Evolutionary conservation across 805 yeast genomes (phyloP).

Genomic region (Nakazawaea ishiwadae): DNA sequence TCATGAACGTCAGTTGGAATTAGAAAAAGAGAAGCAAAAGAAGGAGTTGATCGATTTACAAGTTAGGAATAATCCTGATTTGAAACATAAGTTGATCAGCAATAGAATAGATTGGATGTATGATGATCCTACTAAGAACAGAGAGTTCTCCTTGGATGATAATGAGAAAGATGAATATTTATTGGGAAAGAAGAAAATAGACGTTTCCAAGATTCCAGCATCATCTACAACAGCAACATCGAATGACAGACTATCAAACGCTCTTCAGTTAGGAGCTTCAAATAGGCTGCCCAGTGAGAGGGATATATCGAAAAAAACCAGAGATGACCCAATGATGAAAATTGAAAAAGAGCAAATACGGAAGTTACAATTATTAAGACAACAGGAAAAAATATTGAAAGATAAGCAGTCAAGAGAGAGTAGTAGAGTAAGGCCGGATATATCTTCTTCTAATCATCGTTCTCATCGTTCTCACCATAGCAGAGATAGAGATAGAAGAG

Average conservation of each 20-base stretch:
- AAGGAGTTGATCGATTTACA: constrained; percentile 48
- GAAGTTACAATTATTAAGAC: constrained; percentile 14
- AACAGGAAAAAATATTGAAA: constrained; percentile 14
- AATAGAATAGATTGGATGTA: constrained; percentile 86
- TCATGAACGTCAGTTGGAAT: constrained; percentile 59
- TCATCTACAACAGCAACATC: constrained; percentile 10
- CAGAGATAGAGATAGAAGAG: constrained; percentile 10
- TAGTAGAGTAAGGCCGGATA: constrained; percentile 10
- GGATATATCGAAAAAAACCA: constrained; percentile 19
- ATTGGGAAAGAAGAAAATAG: constrained; percentile 44
- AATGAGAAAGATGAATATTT: constrained; percentile 48
- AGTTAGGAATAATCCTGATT: constrained; percentile 31
- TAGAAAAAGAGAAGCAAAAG: constrained; percentile 55
- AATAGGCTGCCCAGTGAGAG: constrained; percentile 14
- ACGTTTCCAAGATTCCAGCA: neutral
- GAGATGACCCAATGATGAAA: constrained; percentile 48
- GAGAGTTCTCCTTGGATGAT: constrained; percentile 22
- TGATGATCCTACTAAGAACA: constrained; percentile 36
- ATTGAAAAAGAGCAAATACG: constrained; percentile 29
- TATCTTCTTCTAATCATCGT: too few species aligned
- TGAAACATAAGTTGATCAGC: constrained; percentile 25
- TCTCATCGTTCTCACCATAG: too few species aligned
- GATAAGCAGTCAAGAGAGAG: too few species aligned
- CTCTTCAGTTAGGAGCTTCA: constrained; percentile 20
- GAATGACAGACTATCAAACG: constrained; percentile 23